phyloP scores from a whole-genome alignment of 1,284 basidiomycete species.

The Ceratobasidium theobromae region DNA sequence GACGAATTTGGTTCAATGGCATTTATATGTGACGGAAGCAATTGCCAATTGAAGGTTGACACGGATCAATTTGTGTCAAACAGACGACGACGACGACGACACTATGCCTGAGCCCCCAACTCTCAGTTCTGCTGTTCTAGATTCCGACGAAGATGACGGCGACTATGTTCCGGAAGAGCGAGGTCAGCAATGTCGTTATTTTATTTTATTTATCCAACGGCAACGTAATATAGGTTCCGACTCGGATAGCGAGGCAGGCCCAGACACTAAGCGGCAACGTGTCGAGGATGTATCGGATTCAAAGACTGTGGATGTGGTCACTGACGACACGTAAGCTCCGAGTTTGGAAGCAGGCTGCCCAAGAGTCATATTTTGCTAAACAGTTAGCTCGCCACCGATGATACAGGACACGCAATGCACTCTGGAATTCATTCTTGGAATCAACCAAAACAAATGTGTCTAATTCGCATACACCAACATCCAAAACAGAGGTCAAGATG shows the following conservation, averaged over 20 bases:
- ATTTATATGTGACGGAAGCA: too few relatives aligned
- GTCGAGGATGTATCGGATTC: background rate
- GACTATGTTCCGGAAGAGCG: slow-evolving; percentile 33
- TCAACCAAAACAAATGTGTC: slow-evolving; percentile 8
- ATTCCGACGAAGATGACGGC: slow-evolving; percentile 33
- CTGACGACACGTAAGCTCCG: background rate
- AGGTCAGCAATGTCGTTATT: slow-evolving; percentile 5
- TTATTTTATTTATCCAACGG: background rate
- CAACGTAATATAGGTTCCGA: slow-evolving; percentile 11
- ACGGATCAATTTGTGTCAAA: slow-evolving; percentile 18
- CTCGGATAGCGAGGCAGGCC: slow-evolving; percentile 30
- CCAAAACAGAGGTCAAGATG: slow-evolving; percentile 42
- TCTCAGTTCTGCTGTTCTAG: slow-evolving; percentile 13
- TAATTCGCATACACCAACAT: background rate
- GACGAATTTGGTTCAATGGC: too few relatives aligned
- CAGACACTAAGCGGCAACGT: slow-evolving; percentile 28
- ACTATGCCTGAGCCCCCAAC: slow-evolving; percentile 17
- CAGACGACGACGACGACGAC: slow-evolving; percentile 13
- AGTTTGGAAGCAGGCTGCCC: background rate
- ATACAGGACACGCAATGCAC: slow-evolving; percentile 30
- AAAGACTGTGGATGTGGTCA: background rate
- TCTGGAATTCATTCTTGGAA: slow-evolving; percentile 35
- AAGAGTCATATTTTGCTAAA: slow-evolving; percentile 32
- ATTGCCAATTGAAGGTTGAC: slow-evolving; percentile 20
- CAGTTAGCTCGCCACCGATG: slow-evolving; percentile 1